These are phyloP conservation scores for Aspergillus panamensis DNA, from an alignment of 495 filamentous ascomycete species.

Conservation along the genomic window DNA sequence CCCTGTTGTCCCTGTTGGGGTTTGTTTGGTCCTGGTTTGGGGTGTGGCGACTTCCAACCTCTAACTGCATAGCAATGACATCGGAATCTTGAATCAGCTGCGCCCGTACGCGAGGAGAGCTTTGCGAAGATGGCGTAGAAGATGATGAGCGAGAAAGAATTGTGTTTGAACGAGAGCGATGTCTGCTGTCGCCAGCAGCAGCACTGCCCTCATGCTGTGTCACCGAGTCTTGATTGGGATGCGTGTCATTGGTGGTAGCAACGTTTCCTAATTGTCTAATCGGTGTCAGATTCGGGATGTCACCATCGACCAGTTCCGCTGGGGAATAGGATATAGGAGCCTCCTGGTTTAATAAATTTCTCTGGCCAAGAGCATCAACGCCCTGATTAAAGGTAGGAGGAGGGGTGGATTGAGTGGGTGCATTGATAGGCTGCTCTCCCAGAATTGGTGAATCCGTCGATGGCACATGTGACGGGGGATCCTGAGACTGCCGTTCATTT, in stretches of 20 bases:
- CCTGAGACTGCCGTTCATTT: constrained; percentile 28
- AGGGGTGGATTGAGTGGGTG: constrained; percentile 13
- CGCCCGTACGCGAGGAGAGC: constrained; percentile 45
- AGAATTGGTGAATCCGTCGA: constrained; percentile 5
- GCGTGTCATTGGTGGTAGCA: constrained; percentile 17
- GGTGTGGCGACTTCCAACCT: constrained; percentile 35
- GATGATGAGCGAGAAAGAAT: constrained; percentile 42
- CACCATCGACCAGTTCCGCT: constrained; percentile 35
- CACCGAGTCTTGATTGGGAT: constrained; percentile 17
- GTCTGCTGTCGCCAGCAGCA: constrained; percentile 18
- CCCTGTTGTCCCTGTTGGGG: constrained; percentile 19
- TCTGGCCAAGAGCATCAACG: constrained; percentile 23
- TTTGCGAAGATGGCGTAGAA: constrained; percentile 41
- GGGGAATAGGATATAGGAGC: constrained; percentile 40
- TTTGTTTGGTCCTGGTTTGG: constrained; percentile 21
- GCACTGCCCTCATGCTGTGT: constrained; percentile 12
- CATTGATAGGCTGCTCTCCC: constrained; percentile 8
- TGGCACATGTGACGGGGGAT: constrained; percentile 9
- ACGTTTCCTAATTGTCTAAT: constrained; percentile 26
- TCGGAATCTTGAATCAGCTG: constrained; percentile 46
- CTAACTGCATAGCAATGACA: constrained; percentile 49
- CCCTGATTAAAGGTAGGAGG: constrained; percentile 13
- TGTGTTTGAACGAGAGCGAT: constrained; percentile 41
- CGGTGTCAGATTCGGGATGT: constrained; percentile 31
- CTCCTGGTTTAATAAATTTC: constrained; percentile 34